Conservation (phyloP, 2,329 filamentous ascomycete species). For the Colletotrichum trifolii region DNA sequence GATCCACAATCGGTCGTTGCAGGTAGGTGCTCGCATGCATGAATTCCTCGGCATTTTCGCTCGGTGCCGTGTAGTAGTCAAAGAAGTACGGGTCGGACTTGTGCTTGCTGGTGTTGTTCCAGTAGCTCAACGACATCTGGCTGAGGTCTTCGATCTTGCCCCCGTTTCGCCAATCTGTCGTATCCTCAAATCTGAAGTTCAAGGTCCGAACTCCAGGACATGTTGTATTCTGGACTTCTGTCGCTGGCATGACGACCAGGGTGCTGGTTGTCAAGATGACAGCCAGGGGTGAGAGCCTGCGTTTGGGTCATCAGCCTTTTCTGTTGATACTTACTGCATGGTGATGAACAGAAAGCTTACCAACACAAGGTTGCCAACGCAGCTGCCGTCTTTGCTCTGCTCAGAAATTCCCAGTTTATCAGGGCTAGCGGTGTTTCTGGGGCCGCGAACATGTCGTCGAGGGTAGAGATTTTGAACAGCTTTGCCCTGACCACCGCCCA, state of each 20-base stretch:
- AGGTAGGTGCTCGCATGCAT: constrained; percentile 42
- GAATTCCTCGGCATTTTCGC: constrained; percentile 40
- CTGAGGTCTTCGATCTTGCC: constrained; percentile 41
- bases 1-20: constrained; percentile 38
- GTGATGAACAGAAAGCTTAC: constrained; percentile 29
- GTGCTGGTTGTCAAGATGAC: constrained; percentile 52
- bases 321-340: background rate
- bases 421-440: constrained; percentile 44
- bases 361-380: constrained; percentile 48
- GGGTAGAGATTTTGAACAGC: constrained; percentile 26
- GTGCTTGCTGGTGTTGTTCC: constrained; percentile 45
- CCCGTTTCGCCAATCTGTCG: constrained; percentile 46
- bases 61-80: constrained; percentile 45
- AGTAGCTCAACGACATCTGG: constrained; percentile 44
- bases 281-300: constrained; percentile 44
- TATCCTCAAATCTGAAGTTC: constrained; percentile 48
- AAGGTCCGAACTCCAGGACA: constrained; percentile 45
- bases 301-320: background rate
- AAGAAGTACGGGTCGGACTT: constrained; percentile 41
- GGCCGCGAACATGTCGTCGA: constrained; percentile 45
- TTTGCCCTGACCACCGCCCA: constrained; percentile 34
- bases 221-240: constrained; percentile 39
- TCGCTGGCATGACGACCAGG: constrained; percentile 43
- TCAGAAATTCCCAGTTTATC: constrained; percentile 43
- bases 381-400: constrained; percentile 45